A percentile compares a stretch with the other conserved stretches of the same genome.
Conservation (phyloP, 2,329 filamentous ascomycete species). For the Lecanicillium sp. region DNA sequence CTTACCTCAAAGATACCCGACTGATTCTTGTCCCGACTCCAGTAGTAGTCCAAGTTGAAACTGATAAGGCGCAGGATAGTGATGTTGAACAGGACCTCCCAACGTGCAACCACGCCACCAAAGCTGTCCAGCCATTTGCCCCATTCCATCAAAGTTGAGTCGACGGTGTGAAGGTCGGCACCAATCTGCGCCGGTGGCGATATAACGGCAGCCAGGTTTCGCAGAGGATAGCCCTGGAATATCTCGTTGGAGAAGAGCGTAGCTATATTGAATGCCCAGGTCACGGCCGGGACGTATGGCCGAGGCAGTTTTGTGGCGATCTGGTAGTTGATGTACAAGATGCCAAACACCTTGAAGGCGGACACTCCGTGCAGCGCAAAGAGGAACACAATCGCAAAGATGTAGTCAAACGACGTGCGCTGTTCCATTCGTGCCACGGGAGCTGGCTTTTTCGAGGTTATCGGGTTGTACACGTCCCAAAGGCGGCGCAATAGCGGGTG, state of each 20-base stretch:
- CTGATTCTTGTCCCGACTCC: conserved; percentile 64
- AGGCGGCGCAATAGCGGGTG: conserved; percentile 72
- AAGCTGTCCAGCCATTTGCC: conserved; percentile 70
- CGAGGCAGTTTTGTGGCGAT: conserved; percentile 68
- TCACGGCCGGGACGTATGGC: conserved; percentile 63
- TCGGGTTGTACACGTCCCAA: conserved; percentile 55
- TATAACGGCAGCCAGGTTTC: conserved; percentile 52
- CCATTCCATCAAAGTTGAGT: conserved; percentile 47
- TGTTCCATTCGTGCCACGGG: conserved; percentile 57
- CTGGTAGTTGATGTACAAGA: conserved; percentile 76
- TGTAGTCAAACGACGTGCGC: conserved; percentile 74
- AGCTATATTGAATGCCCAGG: conserved; percentile 85
- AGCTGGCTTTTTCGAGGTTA: conserved; percentile 28
- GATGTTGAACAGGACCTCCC: conserved; percentile 98
- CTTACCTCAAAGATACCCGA: conserved; percentile 76
- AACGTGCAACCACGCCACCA: conserved; percentile 78
- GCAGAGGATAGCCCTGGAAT: conserved; percentile 67
- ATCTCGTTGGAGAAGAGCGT: conserved; percentile 89
- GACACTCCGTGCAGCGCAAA: conserved; percentile 79
- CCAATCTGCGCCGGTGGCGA: conserved; percentile 29
- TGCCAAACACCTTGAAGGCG: conserved; percentile 70
- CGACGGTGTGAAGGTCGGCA: conserved; percentile 23
- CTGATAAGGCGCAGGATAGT: conserved; percentile 89
- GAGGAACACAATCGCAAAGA: conserved; percentile 76
- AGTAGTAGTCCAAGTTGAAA: conserved; percentile 96